Evolutionary conservation across 305 asterid genomes (phyloP), one percentile per base, ranked within the genome.

Genomic region (Euphrasia arctica): DNA sequence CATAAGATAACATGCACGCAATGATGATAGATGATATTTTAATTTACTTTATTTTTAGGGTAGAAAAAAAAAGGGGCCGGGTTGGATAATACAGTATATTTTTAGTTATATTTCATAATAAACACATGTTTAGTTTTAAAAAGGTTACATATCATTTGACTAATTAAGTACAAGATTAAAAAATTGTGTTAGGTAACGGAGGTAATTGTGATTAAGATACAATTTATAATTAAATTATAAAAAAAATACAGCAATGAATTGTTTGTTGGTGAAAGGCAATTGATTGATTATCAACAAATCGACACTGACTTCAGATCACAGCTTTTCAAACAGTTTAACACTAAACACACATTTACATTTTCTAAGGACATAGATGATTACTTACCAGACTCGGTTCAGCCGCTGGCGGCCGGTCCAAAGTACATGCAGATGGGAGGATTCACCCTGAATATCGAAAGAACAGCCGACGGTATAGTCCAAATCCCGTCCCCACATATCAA

Each of bases 341-440:
- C 36, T 32, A 32, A 32, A 32, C 4, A 5, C 28, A 51, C 57
- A 15, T 51, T 18, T 4, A 39, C 62, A 31, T 60, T 75, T 78
- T 62, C 66, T 75, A 79, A 73, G 50, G 57, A 63, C 43, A 45
- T 5, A 9, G 9, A 45, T 25, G 25, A 9, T 22, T 52, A 39
- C 22, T 22, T 25, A 25, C 27, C 58, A n/a, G 4, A 13, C 57
- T 51, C 29, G 42, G 72, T 48, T 83, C 71, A 85, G 82, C 84
- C 67, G 66, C 87, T 72, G 41, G 64, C 74, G 9, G 98, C 70
- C 27, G 98, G 94, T 9, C 88, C 85, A 70, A 89, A 89, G 79
- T 84, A 82, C 97, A 92, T 92, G 76, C 97, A 92, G 63, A 92
- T 92, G 59, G 98, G 97, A 0, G 98, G 98, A 72, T 89, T 75